A percentile compares a stretch with the other conserved stretches of the same genome.
phyloP scores from a whole-genome alignment of 106 monocot species.

The Dendrobium huoshanense region DNA sequence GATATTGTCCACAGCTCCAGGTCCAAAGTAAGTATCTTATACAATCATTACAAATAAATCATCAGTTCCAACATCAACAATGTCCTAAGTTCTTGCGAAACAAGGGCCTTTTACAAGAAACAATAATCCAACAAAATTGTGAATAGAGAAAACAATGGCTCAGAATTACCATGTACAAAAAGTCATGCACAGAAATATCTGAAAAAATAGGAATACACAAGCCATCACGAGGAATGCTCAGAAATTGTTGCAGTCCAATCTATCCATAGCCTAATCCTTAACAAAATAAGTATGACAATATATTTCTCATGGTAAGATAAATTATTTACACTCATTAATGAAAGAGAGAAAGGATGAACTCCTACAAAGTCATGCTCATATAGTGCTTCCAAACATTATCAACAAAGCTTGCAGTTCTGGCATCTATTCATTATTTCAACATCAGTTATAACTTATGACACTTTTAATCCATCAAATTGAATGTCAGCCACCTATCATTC shows the following conservation, averaged over 20 bases:
- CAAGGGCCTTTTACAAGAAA: neutral
- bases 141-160: neutral
- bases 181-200: neutral
- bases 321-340: neutral
- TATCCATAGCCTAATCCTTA: neutral
- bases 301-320: neutral
- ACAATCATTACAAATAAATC: slow-evolving; percentile 4
- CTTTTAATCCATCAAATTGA: no score
- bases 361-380: neutral
- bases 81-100: neutral
- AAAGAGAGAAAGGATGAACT: neutral
- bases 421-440: neutral
- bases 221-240: neutral
- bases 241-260: no score
- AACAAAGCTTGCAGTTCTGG: neutral
- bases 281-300: neutral
- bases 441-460: neutral
- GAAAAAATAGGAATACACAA: neutral
- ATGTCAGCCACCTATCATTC: no score
- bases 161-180: neutral
- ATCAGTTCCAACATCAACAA: neutral
- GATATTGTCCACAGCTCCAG: slow-evolving; percentile 84
- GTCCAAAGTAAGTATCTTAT: slow-evolving; percentile 88
- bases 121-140: neutral
- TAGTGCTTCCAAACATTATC: neutral